Conservation (phyloP, 495 filamentous ascomycete species). For the Margaritispora aquatica region DNA sequence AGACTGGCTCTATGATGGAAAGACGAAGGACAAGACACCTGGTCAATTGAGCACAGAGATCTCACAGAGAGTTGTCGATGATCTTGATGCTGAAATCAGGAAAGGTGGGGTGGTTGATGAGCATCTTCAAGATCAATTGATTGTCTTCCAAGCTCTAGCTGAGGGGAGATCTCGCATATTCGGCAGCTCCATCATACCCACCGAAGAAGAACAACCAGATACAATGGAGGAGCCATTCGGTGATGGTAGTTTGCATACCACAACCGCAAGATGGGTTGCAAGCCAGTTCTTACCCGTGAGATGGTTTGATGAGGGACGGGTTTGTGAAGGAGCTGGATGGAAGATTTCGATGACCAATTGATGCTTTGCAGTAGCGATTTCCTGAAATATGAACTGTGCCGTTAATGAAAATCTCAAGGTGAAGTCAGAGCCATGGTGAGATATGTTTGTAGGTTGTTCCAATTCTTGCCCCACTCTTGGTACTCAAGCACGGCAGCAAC, state of each 20-base stretch:
- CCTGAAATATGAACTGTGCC: too few relatives aligned
- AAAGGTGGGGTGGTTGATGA: constrained; percentile 57
- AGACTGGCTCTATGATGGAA: constrained; percentile 55
- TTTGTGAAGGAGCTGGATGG: constrained; percentile 45
- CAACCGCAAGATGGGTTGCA: constrained; percentile 72
- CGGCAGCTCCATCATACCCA: constrained; percentile 13
- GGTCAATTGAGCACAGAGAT: constrained; percentile 31
- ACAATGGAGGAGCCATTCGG: constrained; percentile 38
- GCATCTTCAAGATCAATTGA: constrained; percentile 71
- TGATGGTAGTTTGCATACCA: constrained; percentile 60
- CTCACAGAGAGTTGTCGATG: constrained; percentile 45
- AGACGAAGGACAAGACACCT: constrained; percentile 26
- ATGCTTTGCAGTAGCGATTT: too few relatives aligned
- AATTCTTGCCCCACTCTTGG: too few relatives aligned
- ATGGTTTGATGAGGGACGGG: constrained; percentile 45
- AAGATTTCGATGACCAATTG: constrained; percentile 2
- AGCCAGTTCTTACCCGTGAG: constrained; percentile 43
- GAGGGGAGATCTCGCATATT: constrained; percentile 40
- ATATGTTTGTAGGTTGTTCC: too few relatives aligned
- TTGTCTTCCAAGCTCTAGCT: constrained; percentile 74
- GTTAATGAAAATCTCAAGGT: too few relatives aligned
- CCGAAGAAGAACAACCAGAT: constrained; percentile 24
- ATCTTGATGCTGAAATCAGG: constrained; percentile 51
- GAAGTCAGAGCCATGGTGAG: too few relatives aligned
- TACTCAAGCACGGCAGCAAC: too few relatives aligned